Base-by-base conservation (phyloP, 495 filamentous ascomycete species). In the Sabuloglossum arenarium region DNA sequence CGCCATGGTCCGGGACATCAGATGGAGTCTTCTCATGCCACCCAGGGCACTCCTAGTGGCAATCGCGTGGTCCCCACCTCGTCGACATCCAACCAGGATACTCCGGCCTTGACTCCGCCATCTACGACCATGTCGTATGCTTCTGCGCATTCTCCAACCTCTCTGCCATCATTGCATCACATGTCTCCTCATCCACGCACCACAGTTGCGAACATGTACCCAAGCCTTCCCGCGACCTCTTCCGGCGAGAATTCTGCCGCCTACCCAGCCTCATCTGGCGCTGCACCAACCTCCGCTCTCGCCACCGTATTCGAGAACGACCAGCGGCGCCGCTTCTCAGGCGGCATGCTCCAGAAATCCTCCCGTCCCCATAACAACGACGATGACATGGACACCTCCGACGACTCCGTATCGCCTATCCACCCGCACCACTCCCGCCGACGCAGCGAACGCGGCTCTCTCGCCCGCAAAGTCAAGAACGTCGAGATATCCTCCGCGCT, bases 41-140 rank as follows among this genome's bases (percentile, higher is more conserved):
- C 75, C 10, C 74, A 76, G 12, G 70, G 76, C 12, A 72, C 77
- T 51, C 72, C 79, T 9, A 73, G 76, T 27, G 77, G 74, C 24
- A 77, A 82, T 0, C 71, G 83, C 60, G 79, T 79, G 61, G 73
- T 77, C 16, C 66, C 71, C 21, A 66, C 71, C 30, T 71, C 79
- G 0, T 73, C 69, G 10, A 19, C 47, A 1, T 51, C 47, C 11
- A 51, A 27, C 24, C 47, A 66, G 49, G 75, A 82, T 56, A 93
- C 88, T 21, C 88, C 89, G 8, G 88, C 85, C 0, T 74, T 95
- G 63, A 96, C 90, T 0, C 91, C 91, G 8, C 85, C 89, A 0
- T 89, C 86, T n/a, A 88, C 83, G 63, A 77, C 79, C 16, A 75
- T 87, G 64, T 89, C 85, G 0, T 91, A 94, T 68, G 83, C 79